These are phyloP conservation scores for Oidium heveae DNA, from an alignment of 2,329 filamentous ascomycete species.

Conservation along the genomic window DNA sequence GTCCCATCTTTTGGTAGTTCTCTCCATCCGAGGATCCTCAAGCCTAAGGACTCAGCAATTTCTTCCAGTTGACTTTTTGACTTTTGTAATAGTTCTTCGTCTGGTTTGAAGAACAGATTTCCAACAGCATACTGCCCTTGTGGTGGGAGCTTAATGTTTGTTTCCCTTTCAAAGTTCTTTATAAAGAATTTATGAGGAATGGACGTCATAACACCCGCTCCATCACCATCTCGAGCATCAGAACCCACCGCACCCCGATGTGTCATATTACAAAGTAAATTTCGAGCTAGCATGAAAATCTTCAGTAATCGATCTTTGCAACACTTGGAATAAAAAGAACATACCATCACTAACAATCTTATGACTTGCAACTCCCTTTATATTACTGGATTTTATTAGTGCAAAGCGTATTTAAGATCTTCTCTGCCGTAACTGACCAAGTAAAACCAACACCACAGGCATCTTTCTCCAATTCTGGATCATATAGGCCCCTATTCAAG, in stretches of 20 bases:
- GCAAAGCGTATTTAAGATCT: not conserved
- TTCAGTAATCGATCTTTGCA: too few species aligned
- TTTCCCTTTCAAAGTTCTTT: conserved; percentile 90
- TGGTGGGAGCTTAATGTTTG: conserved; percentile 64
- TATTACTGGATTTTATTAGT: conserved; percentile 37
- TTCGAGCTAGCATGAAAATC: conserved; percentile 35
- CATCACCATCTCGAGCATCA: conserved; percentile 91
- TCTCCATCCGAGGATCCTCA: conserved; percentile 89
- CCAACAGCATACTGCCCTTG: conserved; percentile 87
- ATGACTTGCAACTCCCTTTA: conserved; percentile 91
- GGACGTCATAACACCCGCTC: conserved; percentile 97
- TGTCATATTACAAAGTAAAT: conserved; percentile 98
- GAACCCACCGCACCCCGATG: conserved; percentile 95
- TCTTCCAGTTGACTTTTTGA: conserved; percentile 87
- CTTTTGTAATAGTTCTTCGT: conserved; percentile 68
- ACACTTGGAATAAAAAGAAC: not conserved
- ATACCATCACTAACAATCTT: conserved; percentile 96
- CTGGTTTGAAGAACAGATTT: conserved; percentile 97
- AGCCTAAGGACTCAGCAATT: conserved; percentile 62
- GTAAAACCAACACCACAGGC: conserved; percentile 98
- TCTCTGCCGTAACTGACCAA: conserved; percentile 35
- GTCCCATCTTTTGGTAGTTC: conserved; percentile 83
- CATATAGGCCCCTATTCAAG: conserved; percentile 50
- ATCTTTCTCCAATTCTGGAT: conserved; percentile 93
- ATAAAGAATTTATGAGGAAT: conserved; percentile 97